A percentile compares a stretch with the other conserved stretches of the same genome.
These are phyloP conservation scores for Metschnikowia cerradonensis DNA, from an alignment of 805 yeast genomes.

Conservation along the genomic window DNA sequence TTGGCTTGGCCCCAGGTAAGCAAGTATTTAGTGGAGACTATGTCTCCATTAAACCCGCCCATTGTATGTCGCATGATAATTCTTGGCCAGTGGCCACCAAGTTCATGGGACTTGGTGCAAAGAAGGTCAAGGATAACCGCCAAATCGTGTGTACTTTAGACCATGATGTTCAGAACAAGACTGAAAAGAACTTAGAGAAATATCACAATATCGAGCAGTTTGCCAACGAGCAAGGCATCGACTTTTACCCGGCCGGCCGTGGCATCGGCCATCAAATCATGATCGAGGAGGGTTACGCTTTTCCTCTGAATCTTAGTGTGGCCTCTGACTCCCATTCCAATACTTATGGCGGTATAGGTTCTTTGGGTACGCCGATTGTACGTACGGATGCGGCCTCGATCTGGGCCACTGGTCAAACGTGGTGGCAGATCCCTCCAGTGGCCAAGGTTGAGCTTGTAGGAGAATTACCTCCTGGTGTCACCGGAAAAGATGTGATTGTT, in stretches of 20 bases:
- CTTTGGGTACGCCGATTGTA: conserved; percentile 95
- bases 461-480: conserved; percentile 74
- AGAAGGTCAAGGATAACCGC: conserved; percentile 71
- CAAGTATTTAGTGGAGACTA: conserved; percentile 86
- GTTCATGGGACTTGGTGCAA: conserved; percentile 92
- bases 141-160: conserved; percentile 96
- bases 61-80: conserved; percentile 99
- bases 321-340: conserved; percentile 98
- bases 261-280: conserved; percentile 99
- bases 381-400: conserved; percentile 98
- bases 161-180: conserved; percentile 94
- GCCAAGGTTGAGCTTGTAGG: conserved; percentile 89
- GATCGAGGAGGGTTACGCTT: conserved; percentile 99
- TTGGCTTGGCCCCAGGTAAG: conserved; percentile 74
- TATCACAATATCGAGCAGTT: conserved; percentile 85
- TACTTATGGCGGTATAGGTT: conserved; percentile 95
- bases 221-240: conserved; percentile 87
- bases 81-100: conserved; percentile 99
- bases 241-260: conserved; percentile 97
- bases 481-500: conserved; percentile 96
- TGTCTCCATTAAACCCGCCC: conserved; percentile 91
- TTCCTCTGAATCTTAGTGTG: conserved; percentile 87
- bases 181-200: conserved; percentile 83
- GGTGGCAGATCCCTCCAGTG: conserved; percentile 99
- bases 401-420: conserved; percentile 99